These are phyloP conservation scores for Boletus tylopilopsis DNA, from an alignment of 768 basidiomycete species.

Conservation along the genomic window DNA sequence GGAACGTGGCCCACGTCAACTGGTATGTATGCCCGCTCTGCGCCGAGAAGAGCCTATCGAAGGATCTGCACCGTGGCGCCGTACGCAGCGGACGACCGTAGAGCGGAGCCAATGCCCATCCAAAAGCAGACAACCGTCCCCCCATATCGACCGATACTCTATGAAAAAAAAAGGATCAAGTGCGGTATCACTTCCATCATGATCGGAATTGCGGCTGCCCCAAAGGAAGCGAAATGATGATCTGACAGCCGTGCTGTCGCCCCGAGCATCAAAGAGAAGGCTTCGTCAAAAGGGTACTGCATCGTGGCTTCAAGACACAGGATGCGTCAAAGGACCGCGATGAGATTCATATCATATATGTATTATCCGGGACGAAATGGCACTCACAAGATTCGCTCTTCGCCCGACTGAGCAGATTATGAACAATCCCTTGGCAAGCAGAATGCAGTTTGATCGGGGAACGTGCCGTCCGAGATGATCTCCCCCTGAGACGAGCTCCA, in stretches of 20 bases:
- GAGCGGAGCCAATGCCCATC: not conserved
- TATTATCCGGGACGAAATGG: no score
- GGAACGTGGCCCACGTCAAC: not conserved
- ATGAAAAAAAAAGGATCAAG: not conserved
- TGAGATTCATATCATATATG: not conserved
- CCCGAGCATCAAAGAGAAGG: not conserved
- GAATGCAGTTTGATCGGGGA: not conserved
- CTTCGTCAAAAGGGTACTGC: no score
- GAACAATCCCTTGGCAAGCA: no score
- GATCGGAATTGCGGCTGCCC: not conserved
- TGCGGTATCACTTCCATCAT: not conserved
- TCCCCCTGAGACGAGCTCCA: not conserved
- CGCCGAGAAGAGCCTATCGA: not conserved
- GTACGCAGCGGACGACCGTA: not conserved
- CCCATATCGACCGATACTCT: not conserved
- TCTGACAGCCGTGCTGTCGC: not conserved
- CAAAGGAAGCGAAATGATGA: conserved; percentile 2
- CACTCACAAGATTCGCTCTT: not conserved
- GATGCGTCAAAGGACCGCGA: not conserved
- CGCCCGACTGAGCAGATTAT: not conserved
- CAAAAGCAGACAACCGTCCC: not conserved
- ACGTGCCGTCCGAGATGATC: not conserved
- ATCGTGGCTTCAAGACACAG: not conserved
- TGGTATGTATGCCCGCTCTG: not conserved
- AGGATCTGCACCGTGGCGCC: not conserved